Percentiles rank a stretch among this genome's conserved stretches.
These are phyloP conservation scores for Cucumis sativus DNA, from an alignment of 306 rosid species.

Conservation along the genomic window Cucumber_9930_V3 NC_026657.2:28633501-28634000, in stretches of 20 bases:
- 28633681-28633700: slow-evolving; percentile 36
- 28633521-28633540: slow-evolving; percentile 58
- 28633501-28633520: slow-evolving; percentile 62
- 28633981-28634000: not conserved
- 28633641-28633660: slow-evolving; percentile 59
- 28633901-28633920: not conserved
- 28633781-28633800: slow-evolving; percentile 86
- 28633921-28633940: not conserved
- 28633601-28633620: slow-evolving; percentile 47
- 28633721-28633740: slow-evolving; percentile 56
- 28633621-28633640: slow-evolving; percentile 76
- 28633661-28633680: slow-evolving; percentile 39
- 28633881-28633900: not conserved
- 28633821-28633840: not conserved
- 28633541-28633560: slow-evolving; percentile 51
- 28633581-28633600: slow-evolving; percentile 56
- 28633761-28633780: slow-evolving; percentile 47
- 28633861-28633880: not conserved
- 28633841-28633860: not conserved
- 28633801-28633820: not conserved
- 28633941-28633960: not conserved
- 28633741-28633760: slow-evolving; percentile 37
- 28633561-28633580: slow-evolving; percentile 50
- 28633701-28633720: slow-evolving; percentile 47
- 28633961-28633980: not conserved